Conservation (phyloP, 768 basidiomycete genomes). For the Lentinula raphanica region DNA sequence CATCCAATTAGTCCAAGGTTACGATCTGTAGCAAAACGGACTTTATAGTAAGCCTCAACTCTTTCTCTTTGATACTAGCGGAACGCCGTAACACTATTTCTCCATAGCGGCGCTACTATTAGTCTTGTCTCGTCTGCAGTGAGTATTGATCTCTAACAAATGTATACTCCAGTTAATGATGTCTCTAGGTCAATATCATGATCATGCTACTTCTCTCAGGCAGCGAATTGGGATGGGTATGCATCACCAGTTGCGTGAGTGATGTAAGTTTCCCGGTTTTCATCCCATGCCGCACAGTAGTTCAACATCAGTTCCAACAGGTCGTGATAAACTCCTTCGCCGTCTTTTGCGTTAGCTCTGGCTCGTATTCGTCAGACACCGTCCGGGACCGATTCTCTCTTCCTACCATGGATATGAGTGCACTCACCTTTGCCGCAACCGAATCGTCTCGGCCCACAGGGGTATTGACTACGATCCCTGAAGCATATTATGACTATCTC, state of each 20-base stretch:
- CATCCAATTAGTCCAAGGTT: slow-evolving; percentile 4
- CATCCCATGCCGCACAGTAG: not conserved
- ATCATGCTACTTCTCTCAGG: not conserved
- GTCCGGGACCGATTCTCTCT: slow-evolving; percentile 3
- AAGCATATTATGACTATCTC: slow-evolving; percentile 3
- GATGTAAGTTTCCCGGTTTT: not conserved
- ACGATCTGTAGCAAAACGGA: slow-evolving; percentile 3
- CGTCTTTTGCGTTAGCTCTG: slow-evolving; percentile 2
- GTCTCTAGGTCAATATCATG: not conserved
- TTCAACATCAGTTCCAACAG: not conserved
- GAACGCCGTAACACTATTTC: too few relatives aligned
- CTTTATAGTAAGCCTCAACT: not conserved
- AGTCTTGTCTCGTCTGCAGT: slow-evolving; percentile 7
- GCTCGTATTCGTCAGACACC: not conserved
- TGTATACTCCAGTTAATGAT: not conserved
- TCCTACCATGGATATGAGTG: slow-evolving; percentile 6
- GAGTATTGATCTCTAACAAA: not conserved
- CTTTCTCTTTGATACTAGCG: not conserved
- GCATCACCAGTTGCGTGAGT: not conserved
- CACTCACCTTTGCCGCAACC: not conserved
- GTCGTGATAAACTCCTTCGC: not conserved
- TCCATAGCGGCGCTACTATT: not conserved
- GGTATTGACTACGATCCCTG: not conserved
- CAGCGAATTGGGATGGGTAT: slow-evolving; percentile 4
- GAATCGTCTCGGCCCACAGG: not conserved